Evolutionary conservation across 208 protist genomes (phyloP).

Genomic region (Trypanosoma caninum): DNA sequence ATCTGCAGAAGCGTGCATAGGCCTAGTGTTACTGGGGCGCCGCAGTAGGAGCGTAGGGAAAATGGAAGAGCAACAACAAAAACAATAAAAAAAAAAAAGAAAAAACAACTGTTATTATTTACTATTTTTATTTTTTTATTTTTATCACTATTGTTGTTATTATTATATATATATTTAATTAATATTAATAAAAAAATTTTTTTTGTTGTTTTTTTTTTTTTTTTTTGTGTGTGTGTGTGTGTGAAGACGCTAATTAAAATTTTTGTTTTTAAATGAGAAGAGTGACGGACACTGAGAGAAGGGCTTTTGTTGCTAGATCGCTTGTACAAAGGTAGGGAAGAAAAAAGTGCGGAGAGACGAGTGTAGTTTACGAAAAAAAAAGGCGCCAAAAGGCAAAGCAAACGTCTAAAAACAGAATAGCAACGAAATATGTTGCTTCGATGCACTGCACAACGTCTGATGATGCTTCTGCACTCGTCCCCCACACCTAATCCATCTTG

Average conservation of each 20-base stretch:
- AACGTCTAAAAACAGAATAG: not conserved
- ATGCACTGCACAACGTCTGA: conserved; percentile 19
- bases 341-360: not conserved
- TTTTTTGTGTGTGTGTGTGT: not conserved
- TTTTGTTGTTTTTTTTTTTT: conserved; percentile 7
- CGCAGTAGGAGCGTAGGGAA: not conserved
- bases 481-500: conserved; percentile 86
- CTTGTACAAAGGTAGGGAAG: not conserved
- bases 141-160: conserved; percentile 11
- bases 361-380: not conserved
- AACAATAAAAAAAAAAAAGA: not conserved
- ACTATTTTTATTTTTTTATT: conserved; percentile 3
- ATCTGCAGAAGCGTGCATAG: conserved; percentile 61
- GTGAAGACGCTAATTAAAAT: too few relatives aligned
- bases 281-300: too few relatives aligned
- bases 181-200: too few relatives aligned
- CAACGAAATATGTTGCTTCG: conserved; percentile 48
- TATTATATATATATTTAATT: not conserved
- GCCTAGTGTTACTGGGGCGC: conserved; percentile 12
- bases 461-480: conserved; percentile 74
- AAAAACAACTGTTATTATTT: not conserved
- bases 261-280: too few relatives aligned
- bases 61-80: too few relatives aligned
- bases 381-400: not conserved
- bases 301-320: too few relatives aligned